Evolutionary conservation across 306 rosid species (phyloP).

Genomic region (Aeschynomene evenia): DNA sequence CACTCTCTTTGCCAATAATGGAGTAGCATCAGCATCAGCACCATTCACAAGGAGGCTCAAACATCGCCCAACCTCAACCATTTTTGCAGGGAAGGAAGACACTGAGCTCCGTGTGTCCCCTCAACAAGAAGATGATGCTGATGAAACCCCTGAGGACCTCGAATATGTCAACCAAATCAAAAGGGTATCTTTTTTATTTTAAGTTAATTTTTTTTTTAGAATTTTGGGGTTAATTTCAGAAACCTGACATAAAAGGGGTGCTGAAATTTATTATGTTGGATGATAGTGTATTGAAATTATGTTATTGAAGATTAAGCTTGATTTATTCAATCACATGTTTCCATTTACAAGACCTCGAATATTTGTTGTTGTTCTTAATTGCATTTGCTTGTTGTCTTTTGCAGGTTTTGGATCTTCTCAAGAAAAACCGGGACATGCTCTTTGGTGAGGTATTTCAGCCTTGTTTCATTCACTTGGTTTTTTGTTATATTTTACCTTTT

Average conservation of each 20-base stretch:
- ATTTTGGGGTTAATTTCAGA: background rate
- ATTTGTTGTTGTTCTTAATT: too few species aligned
- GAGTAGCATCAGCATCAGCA: background rate
- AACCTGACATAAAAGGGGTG: too few species aligned
- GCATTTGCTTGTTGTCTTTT: background rate
- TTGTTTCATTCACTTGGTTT: background rate
- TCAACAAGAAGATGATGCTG: slow-evolving; percentile 4
- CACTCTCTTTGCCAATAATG: slow-evolving; percentile 18
- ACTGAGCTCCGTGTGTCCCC: slow-evolving; percentile 40
- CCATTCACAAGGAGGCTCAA: slow-evolving; percentile 23
- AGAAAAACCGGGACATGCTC: slow-evolving; percentile 84
- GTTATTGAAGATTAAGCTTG: too few species aligned
- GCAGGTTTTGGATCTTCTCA: slow-evolving; percentile 85
- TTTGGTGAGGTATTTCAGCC: slow-evolving; percentile 67
- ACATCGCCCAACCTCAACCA: slow-evolving; percentile 17
- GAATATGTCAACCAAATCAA: slow-evolving; percentile 62
- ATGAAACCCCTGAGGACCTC: slow-evolving; percentile 53
- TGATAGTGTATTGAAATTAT: too few species aligned
- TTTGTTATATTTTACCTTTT: background rate
- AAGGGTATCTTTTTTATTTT: slow-evolving; percentile 41
- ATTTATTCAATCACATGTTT: too few species aligned
- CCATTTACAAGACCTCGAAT: too few species aligned
- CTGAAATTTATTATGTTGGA: too few species aligned
- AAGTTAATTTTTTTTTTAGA: background rate
- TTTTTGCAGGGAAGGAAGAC: slow-evolving; percentile 38